Base-by-base conservation (phyloP, 1,284 basidiomycete species). In the Lentinus polychrous region DNA sequence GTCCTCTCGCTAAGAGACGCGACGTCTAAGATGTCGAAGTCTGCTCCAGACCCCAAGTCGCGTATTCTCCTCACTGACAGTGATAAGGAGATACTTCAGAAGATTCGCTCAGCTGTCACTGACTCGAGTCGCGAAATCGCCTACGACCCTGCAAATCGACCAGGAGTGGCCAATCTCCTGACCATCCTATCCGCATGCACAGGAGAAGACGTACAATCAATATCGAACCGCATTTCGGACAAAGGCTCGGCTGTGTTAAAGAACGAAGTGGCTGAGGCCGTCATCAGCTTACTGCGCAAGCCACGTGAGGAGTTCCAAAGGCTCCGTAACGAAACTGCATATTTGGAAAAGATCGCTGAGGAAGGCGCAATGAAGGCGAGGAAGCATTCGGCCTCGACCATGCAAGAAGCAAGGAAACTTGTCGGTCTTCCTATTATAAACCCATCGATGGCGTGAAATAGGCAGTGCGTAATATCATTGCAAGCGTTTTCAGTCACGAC, bases 11-110 rank as follows among this genome's bases (percentile, higher is more conserved):
- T 98, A 12, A 83, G 83, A 49, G 88, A 95, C 62, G 91, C 94
- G 0, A 71, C 73, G 0, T 78, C 84, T 8, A 98, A 97, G 66
- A 98, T 98, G 94, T 96, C 93, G 36, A 97, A 97, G 66, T 97
- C 94, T 0, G 77, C 90, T 0, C 86, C 85, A 0, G 83, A 91
- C 60, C 57, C 78, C 1, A 70, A 78, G n/a, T 94, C 92, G 1
- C 85, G 93, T 22, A 92, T 97, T 56, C 71, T 92, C 48, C 73
- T 97, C 35, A 95, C 91, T 17, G 94, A 97, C 62, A 67, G 77
- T 0, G 65, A 78, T 1, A 60, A 69, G 2, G 66, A 79, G 58
- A 89, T 96, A 33, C 63, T 63, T 35, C 60, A 72, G 17, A 96
- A 96, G 66, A 76, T 98, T 53, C 81, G 81, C 23, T 72, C 74